phyloP scores from a whole-genome alignment of 345 rosid genomes.

The Anastatica hierochuntica region DNA sequence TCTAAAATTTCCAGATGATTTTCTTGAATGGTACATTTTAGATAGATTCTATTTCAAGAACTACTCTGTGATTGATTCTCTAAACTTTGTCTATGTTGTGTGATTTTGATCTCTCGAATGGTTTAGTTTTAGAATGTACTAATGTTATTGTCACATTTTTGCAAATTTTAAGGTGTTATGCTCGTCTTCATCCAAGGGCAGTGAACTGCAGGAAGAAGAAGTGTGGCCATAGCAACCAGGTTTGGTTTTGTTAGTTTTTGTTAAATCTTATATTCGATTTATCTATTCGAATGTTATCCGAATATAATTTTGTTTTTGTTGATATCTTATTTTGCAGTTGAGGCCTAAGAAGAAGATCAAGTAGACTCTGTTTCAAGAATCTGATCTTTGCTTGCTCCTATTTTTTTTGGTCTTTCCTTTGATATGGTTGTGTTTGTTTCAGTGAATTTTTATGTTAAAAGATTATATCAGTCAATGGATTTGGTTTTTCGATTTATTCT shows the following conservation, averaged over 20 bases:
- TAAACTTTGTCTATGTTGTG: too few relatives aligned
- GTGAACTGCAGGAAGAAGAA: conserved; percentile 98
- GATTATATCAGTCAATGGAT: conserved; percentile 13
- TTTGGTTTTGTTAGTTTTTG: conserved; percentile 14
- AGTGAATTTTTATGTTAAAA: conserved; percentile 12
- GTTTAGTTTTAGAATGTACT: too few relatives aligned
- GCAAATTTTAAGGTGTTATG: conserved; percentile 65
- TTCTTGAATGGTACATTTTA: conserved; percentile 47
- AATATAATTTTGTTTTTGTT: background rate
- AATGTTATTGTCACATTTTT: too few relatives aligned
- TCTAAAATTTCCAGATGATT: conserved; percentile 42
- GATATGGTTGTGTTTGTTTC: conserved; percentile 9
- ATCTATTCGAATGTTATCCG: background rate
- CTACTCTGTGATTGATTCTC: too few relatives aligned
- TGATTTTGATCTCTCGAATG: too few relatives aligned
- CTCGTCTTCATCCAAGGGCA: conserved; percentile 92
- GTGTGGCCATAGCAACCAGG: conserved; percentile 99
- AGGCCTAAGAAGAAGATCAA: conserved; percentile 98
- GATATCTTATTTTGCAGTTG: conserved; percentile 42
- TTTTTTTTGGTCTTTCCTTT: background rate
- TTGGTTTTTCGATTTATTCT: background rate
- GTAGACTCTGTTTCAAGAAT: conserved; percentile 24
- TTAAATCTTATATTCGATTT: too few relatives aligned
- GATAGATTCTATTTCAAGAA: too few relatives aligned
- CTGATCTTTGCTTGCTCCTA: background rate